Evolutionary conservation across 2,329 filamentous ascomycete species (phyloP).

Genomic region (Claviceps purpurea): DNA sequence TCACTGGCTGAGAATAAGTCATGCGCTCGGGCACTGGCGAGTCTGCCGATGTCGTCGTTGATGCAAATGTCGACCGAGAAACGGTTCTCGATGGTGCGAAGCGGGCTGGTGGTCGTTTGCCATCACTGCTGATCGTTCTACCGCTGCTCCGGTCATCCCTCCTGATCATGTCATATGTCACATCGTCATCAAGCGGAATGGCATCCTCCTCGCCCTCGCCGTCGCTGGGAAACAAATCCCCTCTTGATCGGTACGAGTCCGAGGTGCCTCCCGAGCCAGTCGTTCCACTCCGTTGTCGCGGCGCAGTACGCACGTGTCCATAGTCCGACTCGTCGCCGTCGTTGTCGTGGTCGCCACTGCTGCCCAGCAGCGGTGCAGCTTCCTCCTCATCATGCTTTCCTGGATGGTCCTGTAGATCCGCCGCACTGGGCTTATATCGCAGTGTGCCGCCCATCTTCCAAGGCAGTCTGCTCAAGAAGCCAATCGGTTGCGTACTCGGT

Average conservation of each 20-base stretch:
- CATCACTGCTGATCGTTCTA: constrained; percentile 42
- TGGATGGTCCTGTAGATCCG: constrained; percentile 80
- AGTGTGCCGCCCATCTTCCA: constrained; percentile 74
- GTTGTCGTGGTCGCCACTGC: constrained; percentile 11
- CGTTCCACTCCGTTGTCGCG: constrained; percentile 58
- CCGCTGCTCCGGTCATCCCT: constrained; percentile 60
- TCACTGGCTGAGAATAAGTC: constrained; percentile 17
- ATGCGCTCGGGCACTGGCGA: constrained; percentile 15
- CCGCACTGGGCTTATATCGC: constrained; percentile 80
- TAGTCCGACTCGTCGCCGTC: constrained; percentile 19
- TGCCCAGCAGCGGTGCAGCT: constrained; percentile 52
- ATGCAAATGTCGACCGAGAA: constrained; percentile 45
- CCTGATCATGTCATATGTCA: constrained; percentile 68
- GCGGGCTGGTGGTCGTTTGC: constrained; percentile 32
- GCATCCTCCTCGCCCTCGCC: constrained; percentile 80
- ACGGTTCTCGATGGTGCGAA: constrained; percentile 34
- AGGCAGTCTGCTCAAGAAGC: constrained; percentile 71
- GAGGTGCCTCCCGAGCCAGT: constrained; percentile 67
- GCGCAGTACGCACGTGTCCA: constrained; percentile 15
- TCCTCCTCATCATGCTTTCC: constrained; percentile 42
- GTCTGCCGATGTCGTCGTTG: constrained; percentile 23
- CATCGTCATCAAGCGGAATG: constrained; percentile 83
- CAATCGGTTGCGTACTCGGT: constrained; percentile 70
- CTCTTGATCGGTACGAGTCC: constrained; percentile 75
- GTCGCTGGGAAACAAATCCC: constrained; percentile 84